Evolutionary conservation across 441 rosid genomes (phyloP), one percentile per base, ranked within the genome.

Genomic region (Pelargonium fulgidum): DNA sequence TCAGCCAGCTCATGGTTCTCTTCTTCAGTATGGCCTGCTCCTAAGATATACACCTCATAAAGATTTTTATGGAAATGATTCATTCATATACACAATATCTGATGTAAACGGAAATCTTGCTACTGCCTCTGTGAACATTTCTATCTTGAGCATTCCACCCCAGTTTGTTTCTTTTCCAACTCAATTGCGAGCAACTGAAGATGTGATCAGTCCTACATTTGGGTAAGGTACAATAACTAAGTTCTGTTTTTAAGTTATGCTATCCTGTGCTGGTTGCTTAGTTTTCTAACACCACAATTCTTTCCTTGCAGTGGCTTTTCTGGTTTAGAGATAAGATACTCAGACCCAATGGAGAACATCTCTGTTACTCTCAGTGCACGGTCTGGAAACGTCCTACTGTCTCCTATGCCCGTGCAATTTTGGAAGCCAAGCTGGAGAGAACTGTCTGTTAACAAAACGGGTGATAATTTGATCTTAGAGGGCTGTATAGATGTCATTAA

Each of bases 1-100:
- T 76, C 86, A 93, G 97, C 94, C 97, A 73, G 81, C 39, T 72
- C 84, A 80, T 69, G 98, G 96, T 78, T 93, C 98, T 61, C 85
- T 93, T 71, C 80, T 91, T 12, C 88, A 80, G 62, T 73, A 81
- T 68, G 96, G 86, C 45, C 83, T 70, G 71, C 67, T 87, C 20
- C 82, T 93, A 19, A 75, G 98, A 77, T 93, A 93, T 78, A 87
- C 98, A 4, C 98, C 97, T 65, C 75, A 79, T 61, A 84, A 77
- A 67, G 88, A 82, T 76, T 86, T 82, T 78, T 85, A 77, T 0
- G 97, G 97, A 68, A 87, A 82, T 12, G 98, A 93, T 73, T 78
- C 88, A 1, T 87, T 91, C 75, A 45, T 54, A 20, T 91, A 93
- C 45, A 85, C 86, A 22, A 85, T 91, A 66, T 75, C 82, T n/a